Conservation (phyloP, 768 basidiomycete species). For the Serendipita sp. region DNA sequence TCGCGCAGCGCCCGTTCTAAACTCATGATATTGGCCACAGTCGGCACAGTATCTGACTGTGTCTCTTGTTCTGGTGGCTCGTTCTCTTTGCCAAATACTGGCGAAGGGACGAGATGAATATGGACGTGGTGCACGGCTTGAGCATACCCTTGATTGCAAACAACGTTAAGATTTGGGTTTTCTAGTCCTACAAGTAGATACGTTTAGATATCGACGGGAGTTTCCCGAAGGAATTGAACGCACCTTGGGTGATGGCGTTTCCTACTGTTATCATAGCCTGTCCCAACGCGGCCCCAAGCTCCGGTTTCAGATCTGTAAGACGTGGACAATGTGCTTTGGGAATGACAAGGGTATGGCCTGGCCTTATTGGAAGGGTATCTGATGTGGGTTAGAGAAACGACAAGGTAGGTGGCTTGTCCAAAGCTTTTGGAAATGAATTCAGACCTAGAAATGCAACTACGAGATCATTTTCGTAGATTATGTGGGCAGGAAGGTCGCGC, state of each 20-base stretch:
- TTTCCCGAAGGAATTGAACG: conserved; percentile 9
- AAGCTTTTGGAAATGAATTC: not conserved
- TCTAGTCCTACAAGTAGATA: conserved; percentile 29
- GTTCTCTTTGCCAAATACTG: conserved; percentile 20
- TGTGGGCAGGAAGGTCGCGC: conserved; percentile 30
- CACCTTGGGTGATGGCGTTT: conserved; percentile 46
- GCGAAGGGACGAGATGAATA: conserved; percentile 63
- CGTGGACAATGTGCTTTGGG: conserved; percentile 47
- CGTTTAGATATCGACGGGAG: not conserved
- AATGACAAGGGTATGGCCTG: conserved; percentile 54
- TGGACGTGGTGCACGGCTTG: conserved; percentile 71
- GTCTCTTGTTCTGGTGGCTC: not conserved
- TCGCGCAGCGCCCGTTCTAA: conserved; percentile 41
- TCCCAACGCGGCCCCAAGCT: conserved; percentile 43
- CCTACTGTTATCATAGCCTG: conserved; percentile 45
- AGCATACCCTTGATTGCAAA: conserved; percentile 70
- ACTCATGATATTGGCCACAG: conserved; percentile 31
- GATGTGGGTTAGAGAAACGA: not conserved
- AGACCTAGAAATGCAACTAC: conserved; percentile 51
- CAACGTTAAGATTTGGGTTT: conserved; percentile 56
- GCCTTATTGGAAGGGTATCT: conserved; percentile 56
- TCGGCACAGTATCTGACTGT: not conserved
- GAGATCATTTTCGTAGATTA: conserved; percentile 44
- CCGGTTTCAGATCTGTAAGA: conserved; percentile 48
- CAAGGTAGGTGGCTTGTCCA: not conserved